phyloP scores from a whole-genome alignment of 441 rosid species.

The Cnidoscolus chayamansa region DNA sequence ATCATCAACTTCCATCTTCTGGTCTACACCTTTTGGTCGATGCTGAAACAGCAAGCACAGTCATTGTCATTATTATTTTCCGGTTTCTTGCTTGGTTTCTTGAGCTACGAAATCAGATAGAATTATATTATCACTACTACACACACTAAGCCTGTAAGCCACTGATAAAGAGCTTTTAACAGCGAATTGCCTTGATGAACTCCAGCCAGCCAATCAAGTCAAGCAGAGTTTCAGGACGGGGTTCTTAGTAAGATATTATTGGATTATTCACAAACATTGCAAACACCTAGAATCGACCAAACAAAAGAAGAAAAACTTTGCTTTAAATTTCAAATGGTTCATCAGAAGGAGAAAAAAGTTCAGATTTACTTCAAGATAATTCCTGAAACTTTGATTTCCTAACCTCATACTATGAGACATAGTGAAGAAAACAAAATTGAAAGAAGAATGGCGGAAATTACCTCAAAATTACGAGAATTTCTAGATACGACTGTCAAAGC shows the following conservation, averaged over 20 bases:
- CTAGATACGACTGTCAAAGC: neutral
- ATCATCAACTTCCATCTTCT: conserved; percentile 30
- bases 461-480: neutral
- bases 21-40: neutral
- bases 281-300: too few species aligned
- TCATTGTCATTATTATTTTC: too few species aligned
- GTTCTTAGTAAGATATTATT: too few species aligned
- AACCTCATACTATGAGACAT: neutral
- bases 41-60: neutral
- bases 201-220: too few species aligned
- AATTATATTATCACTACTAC: neutral
- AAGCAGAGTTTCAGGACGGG: too few species aligned
- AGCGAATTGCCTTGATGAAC: too few species aligned
- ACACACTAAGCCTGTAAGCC: neutral
- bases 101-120: neutral
- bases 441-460: neutral
- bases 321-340: neutral
- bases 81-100: neutral
- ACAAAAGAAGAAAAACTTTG: neutral
- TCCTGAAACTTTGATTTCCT: neutral
- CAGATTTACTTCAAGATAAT: neutral
- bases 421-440: too few species aligned
- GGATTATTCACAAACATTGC: too few species aligned
- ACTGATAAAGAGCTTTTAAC: too few species aligned
- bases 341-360: neutral